These are phyloP conservation scores for Gloeostereum incarnatum DNA, from an alignment of 768 basidiomycete species.

Conservation along the genomic window DNA sequence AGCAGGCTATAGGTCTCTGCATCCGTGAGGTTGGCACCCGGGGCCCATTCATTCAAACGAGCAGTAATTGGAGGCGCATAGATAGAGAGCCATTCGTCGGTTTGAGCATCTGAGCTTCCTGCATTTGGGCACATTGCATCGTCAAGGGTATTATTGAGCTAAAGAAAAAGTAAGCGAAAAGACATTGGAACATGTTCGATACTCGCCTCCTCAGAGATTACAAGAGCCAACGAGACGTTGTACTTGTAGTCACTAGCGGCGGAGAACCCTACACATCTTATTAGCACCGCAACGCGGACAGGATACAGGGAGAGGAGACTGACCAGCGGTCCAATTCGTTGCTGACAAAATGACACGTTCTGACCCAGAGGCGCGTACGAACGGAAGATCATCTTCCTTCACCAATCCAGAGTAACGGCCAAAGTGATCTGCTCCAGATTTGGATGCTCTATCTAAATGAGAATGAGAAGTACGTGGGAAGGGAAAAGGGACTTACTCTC, in stretches of 20 bases:
- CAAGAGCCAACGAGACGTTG: constrained; percentile 40
- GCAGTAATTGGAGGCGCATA: constrained; percentile 48
- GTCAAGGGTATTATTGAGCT: constrained; percentile 64
- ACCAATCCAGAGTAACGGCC: constrained; percentile 32
- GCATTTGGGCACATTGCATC: constrained; percentile 56
- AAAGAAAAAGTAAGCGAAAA: not conserved
- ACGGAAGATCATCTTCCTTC: constrained; percentile 26
- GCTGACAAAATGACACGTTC: constrained; percentile 60
- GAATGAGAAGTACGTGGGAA: not conserved
- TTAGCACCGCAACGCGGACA: not conserved
- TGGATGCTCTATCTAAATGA: constrained; percentile 26
- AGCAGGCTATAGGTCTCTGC: constrained; percentile 52
- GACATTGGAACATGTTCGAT: not conserved
- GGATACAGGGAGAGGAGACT: constrained; percentile 2
- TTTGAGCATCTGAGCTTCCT: constrained; percentile 32
- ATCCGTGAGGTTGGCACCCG: constrained; percentile 49
- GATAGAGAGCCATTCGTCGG: constrained; percentile 40
- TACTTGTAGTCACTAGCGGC: constrained; percentile 35
- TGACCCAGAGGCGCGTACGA: constrained; percentile 40
- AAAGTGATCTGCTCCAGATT: constrained; percentile 32
- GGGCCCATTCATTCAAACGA: constrained; percentile 51
- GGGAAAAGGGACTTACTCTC: constrained; percentile 36
- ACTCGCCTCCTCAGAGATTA: constrained; percentile 48
- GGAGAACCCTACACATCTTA: constrained; percentile 41
- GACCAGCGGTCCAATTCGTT: constrained; percentile 62